Percentiles rank a stretch among this genome's conserved stretches.
These are phyloP conservation scores for Lactarius hengduanensis DNA, from an alignment of 768 basidiomycete genomes.

Conservation along the genomic window DNA sequence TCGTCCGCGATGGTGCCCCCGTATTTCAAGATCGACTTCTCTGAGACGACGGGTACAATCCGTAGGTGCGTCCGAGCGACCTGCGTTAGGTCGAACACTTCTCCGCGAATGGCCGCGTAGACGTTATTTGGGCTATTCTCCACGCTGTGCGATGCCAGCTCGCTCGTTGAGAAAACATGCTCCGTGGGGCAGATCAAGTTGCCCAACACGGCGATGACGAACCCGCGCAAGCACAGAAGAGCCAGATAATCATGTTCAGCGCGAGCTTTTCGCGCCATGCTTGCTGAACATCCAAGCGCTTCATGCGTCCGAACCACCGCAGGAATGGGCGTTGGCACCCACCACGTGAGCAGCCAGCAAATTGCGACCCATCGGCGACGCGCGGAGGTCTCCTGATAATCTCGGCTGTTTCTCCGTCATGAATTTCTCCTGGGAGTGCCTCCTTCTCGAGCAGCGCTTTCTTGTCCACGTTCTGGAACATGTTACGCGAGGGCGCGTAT, in stretches of 20 bases:
- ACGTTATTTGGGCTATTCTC: slow-evolving; percentile 67
- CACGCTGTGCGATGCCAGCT: slow-evolving; percentile 72
- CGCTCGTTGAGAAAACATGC: slow-evolving; percentile 79
- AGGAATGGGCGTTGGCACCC: slow-evolving; percentile 77
- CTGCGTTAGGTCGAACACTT: slow-evolving; percentile 84
- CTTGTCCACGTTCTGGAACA: slow-evolving; percentile 87
- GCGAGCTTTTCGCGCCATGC: slow-evolving; percentile 98
- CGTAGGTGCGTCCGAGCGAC: slow-evolving; percentile 67
- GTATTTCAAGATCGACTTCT: slow-evolving; percentile 76
- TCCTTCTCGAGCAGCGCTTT: slow-evolving; percentile 77
- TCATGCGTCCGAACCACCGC: slow-evolving; percentile 81
- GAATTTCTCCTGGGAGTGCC: slow-evolving; percentile 76
- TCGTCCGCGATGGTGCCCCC: slow-evolving; percentile 72
- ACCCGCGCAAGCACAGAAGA: slow-evolving; percentile 81
- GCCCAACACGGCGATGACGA: slow-evolving; percentile 89
- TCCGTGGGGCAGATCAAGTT: slow-evolving; percentile 91
- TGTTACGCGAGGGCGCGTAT: slow-evolving; percentile 91
- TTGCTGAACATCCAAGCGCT: slow-evolving; percentile 88
- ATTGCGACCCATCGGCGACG: slow-evolving; percentile 85
- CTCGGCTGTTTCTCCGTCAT: slow-evolving; percentile 87
- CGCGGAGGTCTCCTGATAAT: slow-evolving; percentile 76
- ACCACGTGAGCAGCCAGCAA: slow-evolving; percentile 89
- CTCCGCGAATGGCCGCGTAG: slow-evolving; percentile 83
- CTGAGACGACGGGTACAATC: slow-evolving; percentile 68
- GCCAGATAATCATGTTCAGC: slow-evolving; percentile 95